Evolutionary conservation across 2,329 filamentous ascomycete genomes (phyloP), one percentile per base, ranked within the genome.

Genomic region (Aspergillus felis): DNA sequence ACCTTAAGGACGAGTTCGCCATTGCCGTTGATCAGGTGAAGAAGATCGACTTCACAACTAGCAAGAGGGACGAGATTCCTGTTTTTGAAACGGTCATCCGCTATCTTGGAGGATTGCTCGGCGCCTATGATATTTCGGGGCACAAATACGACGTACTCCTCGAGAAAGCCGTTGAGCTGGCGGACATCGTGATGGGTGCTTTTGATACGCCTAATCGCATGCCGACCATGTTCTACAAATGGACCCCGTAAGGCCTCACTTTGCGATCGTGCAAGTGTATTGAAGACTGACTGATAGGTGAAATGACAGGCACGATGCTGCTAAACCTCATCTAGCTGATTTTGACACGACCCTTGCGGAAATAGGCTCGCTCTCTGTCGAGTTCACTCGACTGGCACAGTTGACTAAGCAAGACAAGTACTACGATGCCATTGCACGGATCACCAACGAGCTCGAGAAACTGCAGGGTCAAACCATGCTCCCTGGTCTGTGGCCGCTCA

Each of bases 201-300:
- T 96, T 96, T 67, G 91, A 96, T 74, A 97, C 93, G 0, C 92
- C 92, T 0, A 97, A 97, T 72, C 86, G 91, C 65, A 95, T 97
- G 90, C 92, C 93, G 2, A 76, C 91, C 5, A 82, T 91, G 4
- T 92, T 87, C 74, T 95, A 93, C 75, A 78, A 82, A 61, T 96
- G 89, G 90, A 83, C 84, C 65, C 89, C 88, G 63, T 83, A 68
- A 71, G 77, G 76, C 54, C 14, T 22, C 44, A 28, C 28, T 51
- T 29, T 51, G 20, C 14, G 10, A 25, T 53, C 22, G 27, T 9
- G 4, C 9, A 25, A 25, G 5, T 32, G 3, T 4, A 4, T 46
- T 49, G 20, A n/a, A 24, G 27, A 24, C 10, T 56, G 28, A 44
- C 35, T 46, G 20, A 50, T 54, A 57, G 53, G 42, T 29, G 53